Percentiles rank a stretch among this genome's conserved stretches.
Evolutionary conservation across 2,329 filamentous ascomycete genomes (phyloP).

Genomic region (Arachnomyces sp.): DNA sequence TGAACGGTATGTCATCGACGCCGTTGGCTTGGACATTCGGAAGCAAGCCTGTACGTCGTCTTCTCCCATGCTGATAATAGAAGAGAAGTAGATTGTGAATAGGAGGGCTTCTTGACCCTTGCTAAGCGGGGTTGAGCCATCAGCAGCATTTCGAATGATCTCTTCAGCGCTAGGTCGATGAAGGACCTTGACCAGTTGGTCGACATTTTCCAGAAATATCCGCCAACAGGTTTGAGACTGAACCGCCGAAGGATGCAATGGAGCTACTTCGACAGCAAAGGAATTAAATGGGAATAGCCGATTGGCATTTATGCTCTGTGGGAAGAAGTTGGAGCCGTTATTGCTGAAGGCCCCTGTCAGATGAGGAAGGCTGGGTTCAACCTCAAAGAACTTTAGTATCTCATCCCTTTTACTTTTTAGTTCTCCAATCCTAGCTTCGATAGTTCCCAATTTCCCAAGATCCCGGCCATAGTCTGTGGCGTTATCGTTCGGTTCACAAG

Average conservation of each 20-base stretch:
- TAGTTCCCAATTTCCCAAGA: neutral
- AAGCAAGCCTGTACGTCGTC: constrained; percentile 26
- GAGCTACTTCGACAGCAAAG: constrained; percentile 1
- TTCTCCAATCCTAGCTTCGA: neutral
- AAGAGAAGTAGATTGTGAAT: constrained; percentile 51
- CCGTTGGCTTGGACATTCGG: constrained; percentile 21
- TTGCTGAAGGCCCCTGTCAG: neutral
- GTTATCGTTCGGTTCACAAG: too few species aligned
- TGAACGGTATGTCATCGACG: constrained; percentile 48
- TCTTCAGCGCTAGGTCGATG: constrained; percentile 45
- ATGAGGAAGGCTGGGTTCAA: too few species aligned
- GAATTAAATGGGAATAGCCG: neutral
- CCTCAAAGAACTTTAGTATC: too few species aligned
- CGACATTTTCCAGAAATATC: constrained; percentile 30
- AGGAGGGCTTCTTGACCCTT: constrained; percentile 47
- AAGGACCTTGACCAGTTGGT: constrained; percentile 48
- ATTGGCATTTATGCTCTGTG: neutral
- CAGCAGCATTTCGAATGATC: constrained; percentile 37
- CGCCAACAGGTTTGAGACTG: constrained; percentile 15
- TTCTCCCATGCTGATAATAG: constrained; percentile 40
- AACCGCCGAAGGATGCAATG: constrained; percentile 5
- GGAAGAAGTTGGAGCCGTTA: neutral
- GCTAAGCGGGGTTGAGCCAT: constrained; percentile 36
- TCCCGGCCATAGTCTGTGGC: too few species aligned
- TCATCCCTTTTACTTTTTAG: too few species aligned